A percentile compares a stretch with the other conserved stretches of the same genome.
phyloP scores from a whole-genome alignment of 2,329 filamentous ascomycete species.

The Biscogniauxia sp. region DNA sequence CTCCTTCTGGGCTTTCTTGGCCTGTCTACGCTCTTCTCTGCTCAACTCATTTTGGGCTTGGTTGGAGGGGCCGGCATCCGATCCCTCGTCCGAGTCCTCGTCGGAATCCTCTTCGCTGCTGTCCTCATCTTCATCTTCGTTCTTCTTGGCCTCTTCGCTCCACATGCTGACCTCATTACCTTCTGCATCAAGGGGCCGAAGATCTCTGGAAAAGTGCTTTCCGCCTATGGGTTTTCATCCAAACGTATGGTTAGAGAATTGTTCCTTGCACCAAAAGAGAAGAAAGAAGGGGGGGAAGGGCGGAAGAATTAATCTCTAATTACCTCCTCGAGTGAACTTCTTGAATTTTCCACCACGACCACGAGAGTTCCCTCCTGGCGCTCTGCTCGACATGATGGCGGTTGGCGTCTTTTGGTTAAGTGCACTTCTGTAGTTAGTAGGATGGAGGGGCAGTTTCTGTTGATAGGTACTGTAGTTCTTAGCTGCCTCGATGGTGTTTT shows the following conservation, averaged over 20 bases:
- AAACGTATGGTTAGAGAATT: too few species aligned
- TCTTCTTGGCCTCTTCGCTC: slow-evolving; percentile 56
- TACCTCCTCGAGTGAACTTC: slow-evolving; percentile 91
- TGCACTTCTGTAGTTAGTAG: not conserved
- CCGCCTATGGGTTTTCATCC: slow-evolving; percentile 58
- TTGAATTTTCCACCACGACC: slow-evolving; percentile 91
- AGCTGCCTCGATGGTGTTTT: not conserved
- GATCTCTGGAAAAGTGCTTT: slow-evolving; percentile 91
- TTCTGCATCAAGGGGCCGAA: slow-evolving; percentile 83
- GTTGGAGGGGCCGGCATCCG: slow-evolving; percentile 43
- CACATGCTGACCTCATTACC: slow-evolving; percentile 90
- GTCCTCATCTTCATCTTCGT: slow-evolving; percentile 51
- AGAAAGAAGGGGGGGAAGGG: not conserved
- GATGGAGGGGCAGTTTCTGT: slow-evolving; percentile 6
- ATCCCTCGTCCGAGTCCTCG: slow-evolving; percentile 48
- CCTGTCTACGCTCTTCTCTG: slow-evolving; percentile 83
- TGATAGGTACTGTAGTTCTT: not conserved
- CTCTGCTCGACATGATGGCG: slow-evolving; percentile 41
- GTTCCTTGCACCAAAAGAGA: not conserved
- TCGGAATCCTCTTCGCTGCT: slow-evolving; percentile 47
- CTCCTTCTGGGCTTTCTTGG: slow-evolving; percentile 87
- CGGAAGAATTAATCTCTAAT: slow-evolving; percentile 25
- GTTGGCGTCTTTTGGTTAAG: too few species aligned
- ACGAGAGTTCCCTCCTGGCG: slow-evolving; percentile 53
- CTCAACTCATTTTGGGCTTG: slow-evolving; percentile 55